phyloP scores from a whole-genome alignment of 75 land plant species.

The Cunninghamia lanceolata region DNA sequence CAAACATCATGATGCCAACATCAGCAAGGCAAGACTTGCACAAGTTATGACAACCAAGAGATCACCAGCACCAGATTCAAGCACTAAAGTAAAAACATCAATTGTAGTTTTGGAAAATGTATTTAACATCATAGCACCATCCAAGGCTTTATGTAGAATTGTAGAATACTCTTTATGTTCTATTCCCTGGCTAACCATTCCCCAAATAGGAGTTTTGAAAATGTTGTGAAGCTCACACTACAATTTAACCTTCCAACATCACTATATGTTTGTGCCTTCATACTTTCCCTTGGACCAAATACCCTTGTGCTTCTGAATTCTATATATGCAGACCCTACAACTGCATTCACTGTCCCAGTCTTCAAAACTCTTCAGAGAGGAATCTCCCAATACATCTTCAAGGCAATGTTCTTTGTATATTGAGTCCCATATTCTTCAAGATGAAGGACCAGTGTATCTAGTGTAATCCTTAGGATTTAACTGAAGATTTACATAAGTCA shows the following conservation, averaged over 20 bases:
- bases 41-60: too few species aligned
- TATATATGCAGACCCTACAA: constrained; percentile 96
- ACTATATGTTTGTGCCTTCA: constrained; percentile 94
- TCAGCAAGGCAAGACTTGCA: too few species aligned
- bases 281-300: constrained; percentile 98
- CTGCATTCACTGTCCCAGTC: constrained; percentile 91
- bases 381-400: too few species aligned
- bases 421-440: too few species aligned
- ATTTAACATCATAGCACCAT: constrained; percentile 85
- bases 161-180: constrained; percentile 85
- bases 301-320: constrained; percentile 97
- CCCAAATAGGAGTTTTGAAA: constrained; percentile 78
- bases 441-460: too few species aligned
- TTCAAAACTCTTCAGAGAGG: too few species aligned
- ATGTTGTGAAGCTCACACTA: constrained; percentile 84
- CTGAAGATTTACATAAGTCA: too few species aligned
- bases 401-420: too few species aligned
- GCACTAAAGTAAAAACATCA: constrained; percentile 90
- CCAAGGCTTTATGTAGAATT: constrained; percentile 88
- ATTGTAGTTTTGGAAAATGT: constrained; percentile 98
- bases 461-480: too few species aligned
- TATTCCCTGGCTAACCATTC: constrained; percentile 51
- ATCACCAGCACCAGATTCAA: constrained; percentile 99
- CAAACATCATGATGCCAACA: too few species aligned
- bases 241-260: constrained; percentile 91